phyloP scores from a whole-genome alignment of 225 moss, liverwort and hornwort species.

The Straminergon stramineum region DNA sequence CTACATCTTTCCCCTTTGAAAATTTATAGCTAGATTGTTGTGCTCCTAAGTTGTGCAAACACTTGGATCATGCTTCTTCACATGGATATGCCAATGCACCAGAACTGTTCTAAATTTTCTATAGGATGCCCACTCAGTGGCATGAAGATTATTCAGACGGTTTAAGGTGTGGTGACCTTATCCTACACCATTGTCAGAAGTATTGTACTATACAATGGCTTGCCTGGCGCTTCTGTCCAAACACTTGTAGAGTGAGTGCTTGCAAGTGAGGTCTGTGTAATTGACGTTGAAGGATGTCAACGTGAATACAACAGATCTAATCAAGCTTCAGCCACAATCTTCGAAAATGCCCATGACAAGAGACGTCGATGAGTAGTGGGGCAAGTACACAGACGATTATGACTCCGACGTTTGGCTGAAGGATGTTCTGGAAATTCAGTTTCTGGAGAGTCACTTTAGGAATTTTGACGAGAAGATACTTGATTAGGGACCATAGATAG shows the following conservation, averaged over 20 bases:
- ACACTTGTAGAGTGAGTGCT: background rate
- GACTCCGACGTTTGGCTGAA: background rate
- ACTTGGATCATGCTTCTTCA: background rate
- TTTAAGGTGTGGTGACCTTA: background rate
- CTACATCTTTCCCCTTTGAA: background rate
- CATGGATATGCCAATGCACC: background rate
- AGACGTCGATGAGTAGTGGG: slow-evolving; percentile 14
- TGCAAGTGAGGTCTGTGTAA: background rate
- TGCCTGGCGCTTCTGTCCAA: background rate
- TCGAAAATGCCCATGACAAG: background rate
- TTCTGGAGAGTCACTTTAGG: slow-evolving; percentile 3
- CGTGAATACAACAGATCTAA: background rate
- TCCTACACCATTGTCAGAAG: background rate
- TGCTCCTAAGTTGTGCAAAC: background rate
- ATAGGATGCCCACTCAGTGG: background rate
- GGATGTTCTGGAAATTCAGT: slow-evolving; percentile 14
- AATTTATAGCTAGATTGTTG: background rate
- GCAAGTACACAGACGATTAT: slow-evolving; percentile 5
- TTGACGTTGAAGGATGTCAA: background rate
- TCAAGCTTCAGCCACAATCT: background rate
- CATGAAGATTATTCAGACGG: background rate
- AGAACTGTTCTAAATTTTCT: background rate
- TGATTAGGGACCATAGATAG: slow-evolving; percentile 11
- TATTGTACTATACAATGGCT: background rate
- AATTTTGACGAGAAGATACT: slow-evolving; percentile 2